phyloP scores from a whole-genome alignment of 352 stramenopile genomes.

The Phytophthora melonis region DNA sequence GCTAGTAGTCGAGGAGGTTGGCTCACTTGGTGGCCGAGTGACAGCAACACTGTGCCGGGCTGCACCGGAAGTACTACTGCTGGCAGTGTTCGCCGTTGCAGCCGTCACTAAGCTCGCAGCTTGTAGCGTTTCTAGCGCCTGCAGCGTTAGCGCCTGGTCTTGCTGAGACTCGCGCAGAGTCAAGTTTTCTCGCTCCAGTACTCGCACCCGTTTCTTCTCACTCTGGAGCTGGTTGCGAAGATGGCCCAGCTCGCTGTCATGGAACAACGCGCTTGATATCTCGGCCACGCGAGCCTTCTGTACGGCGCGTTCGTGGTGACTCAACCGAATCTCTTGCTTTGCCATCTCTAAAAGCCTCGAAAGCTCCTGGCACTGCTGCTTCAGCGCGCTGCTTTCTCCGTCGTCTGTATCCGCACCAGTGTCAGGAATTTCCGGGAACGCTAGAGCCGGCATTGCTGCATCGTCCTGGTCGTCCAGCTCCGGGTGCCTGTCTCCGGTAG shows the following conservation, averaged over 20 bases:
- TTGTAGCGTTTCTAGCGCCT: slow-evolving; percentile 48
- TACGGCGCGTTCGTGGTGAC: slow-evolving; percentile 63
- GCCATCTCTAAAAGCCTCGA: slow-evolving; percentile 68
- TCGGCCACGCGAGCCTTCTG: slow-evolving; percentile 59
- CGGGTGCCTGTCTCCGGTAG: neutral
- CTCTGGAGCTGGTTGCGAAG: slow-evolving; percentile 67
- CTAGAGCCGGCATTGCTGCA: slow-evolving; percentile 17
- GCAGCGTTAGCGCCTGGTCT: slow-evolving; percentile 61
- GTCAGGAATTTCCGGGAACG: slow-evolving; percentile 5
- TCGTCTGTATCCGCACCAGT: neutral
- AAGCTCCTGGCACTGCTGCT: slow-evolving; percentile 63
- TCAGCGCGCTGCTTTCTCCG: slow-evolving; percentile 38
- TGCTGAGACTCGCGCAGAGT: slow-evolving; percentile 56
- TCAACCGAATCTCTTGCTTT: slow-evolving; percentile 76
- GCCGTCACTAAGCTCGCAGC: slow-evolving; percentile 22
- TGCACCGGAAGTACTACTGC: neutral
- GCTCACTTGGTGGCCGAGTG: neutral
- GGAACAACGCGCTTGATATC: slow-evolving; percentile 60
- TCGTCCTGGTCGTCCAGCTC: slow-evolving; percentile 27
- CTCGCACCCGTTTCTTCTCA: slow-evolving; percentile 70
- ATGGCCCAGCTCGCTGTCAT: slow-evolving; percentile 56
- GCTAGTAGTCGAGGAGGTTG: neutral
- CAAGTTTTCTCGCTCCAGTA: slow-evolving; percentile 68
- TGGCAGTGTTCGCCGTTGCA: neutral
- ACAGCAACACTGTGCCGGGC: neutral